Evolutionary conservation across 257 asterid species (phyloP).

Genomic region (Eucommia ulmoides): DNA sequence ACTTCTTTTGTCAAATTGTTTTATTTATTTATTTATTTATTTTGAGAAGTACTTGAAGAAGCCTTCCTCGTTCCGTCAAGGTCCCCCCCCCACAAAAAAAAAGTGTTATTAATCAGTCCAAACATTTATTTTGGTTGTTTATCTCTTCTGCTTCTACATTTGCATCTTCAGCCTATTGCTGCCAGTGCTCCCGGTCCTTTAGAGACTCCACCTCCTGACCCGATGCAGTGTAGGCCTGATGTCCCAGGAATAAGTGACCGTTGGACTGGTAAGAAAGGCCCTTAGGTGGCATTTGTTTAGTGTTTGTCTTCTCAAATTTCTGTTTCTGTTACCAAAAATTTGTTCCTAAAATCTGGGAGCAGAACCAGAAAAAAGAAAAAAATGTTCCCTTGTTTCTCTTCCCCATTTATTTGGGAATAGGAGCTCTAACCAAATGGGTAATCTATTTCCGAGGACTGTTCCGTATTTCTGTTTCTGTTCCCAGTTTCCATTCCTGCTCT

Average conservation of each 20-base stretch:
- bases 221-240: conserved; percentile 36
- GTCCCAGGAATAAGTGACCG: conserved; percentile 43
- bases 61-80: too few relatives aligned
- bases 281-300: too few relatives aligned
- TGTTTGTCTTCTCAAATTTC: not conserved
- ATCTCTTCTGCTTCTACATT: conserved; percentile 13
- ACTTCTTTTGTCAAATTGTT: too few relatives aligned
- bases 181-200: conserved; percentile 28
- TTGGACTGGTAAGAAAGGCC: conserved; percentile 54
- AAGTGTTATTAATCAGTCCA: too few relatives aligned
- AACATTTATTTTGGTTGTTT: conserved; percentile 8
- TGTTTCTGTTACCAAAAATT: not conserved
- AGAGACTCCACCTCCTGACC: conserved; percentile 20
- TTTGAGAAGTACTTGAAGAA: too few relatives aligned
- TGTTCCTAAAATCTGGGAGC: not conserved
- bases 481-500: too few relatives aligned
- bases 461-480: too few relatives aligned
- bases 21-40: too few relatives aligned
- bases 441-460: too few relatives aligned
- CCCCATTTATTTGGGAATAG: too few relatives aligned
- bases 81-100: too few relatives aligned
- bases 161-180: conserved; percentile 34
- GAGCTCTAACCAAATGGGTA: too few relatives aligned
- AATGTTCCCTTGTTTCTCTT: not conserved
- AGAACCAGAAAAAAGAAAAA: not conserved